A percentile compares a stretch with the other conserved stretches of the same genome.
phyloP scores from a whole-genome alignment of 2,329 filamentous ascomycete species.

The Calonectria naviculata region DNA sequence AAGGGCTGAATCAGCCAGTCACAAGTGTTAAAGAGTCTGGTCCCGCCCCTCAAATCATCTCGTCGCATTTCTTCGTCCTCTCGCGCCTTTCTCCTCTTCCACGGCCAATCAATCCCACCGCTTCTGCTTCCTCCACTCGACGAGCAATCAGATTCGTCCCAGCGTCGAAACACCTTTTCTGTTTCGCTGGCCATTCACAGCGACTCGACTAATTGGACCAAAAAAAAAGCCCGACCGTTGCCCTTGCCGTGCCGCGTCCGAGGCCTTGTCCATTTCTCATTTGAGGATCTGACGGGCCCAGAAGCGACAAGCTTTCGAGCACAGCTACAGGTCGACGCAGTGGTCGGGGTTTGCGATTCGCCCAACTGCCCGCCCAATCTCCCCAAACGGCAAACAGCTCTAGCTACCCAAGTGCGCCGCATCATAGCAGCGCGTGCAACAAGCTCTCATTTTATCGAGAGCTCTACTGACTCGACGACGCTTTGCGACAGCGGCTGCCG shows the following conservation, averaged over 20 bases:
- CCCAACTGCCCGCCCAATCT: conserved; percentile 19
- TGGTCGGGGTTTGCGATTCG: conserved; percentile 21
- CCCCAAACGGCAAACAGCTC: conserved; percentile 24
- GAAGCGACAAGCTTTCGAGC: conserved; percentile 23
- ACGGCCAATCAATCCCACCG: conserved; percentile 60
- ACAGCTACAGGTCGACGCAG: conserved; percentile 10
- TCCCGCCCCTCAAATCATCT: conserved; percentile 65
- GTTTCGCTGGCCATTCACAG: conserved; percentile 44
- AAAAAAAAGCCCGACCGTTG: conserved; percentile 18
- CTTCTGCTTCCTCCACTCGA: conserved; percentile 49
- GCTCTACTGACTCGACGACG: conserved; percentile 10
- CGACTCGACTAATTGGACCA: conserved; percentile 38
- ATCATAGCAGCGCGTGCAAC: conserved; percentile 6
- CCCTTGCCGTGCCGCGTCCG: conserved; percentile 17
- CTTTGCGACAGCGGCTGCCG: conserved; percentile 4
- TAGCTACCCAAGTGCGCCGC: background rate
- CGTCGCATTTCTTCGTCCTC: conserved; percentile 57
- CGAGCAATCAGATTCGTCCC: conserved; percentile 46
- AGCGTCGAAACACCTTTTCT: conserved; percentile 42
- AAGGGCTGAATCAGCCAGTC: conserved; percentile 62
- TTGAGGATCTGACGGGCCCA: conserved; percentile 18
- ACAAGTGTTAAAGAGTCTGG: conserved; percentile 56
- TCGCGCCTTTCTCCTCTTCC: conserved; percentile 49
- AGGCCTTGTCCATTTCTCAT: conserved; percentile 15
- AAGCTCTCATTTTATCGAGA: conserved; percentile 10